These are phyloP conservation scores for Vitis vinifera DNA, from an alignment of 164 flowering plant genomes.

Conservation along the genomic window DNA sequence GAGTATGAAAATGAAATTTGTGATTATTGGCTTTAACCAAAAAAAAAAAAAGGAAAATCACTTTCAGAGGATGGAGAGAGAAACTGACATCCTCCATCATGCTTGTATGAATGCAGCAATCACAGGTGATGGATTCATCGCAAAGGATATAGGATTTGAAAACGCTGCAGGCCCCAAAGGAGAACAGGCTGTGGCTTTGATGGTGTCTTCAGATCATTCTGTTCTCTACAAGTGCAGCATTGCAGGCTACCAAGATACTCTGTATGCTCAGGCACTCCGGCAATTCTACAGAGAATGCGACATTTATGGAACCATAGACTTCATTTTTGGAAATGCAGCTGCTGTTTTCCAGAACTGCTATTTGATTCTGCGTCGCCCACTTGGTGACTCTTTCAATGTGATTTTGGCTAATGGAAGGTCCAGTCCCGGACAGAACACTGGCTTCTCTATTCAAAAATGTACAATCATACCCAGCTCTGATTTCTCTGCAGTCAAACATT, in stretches of 20 bases:
- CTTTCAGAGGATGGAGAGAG: too few species aligned
- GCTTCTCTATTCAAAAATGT: slow-evolving; percentile 40
- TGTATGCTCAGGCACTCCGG: slow-evolving; percentile 39
- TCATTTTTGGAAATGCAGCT: slow-evolving; percentile 48
- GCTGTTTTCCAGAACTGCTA: slow-evolving; percentile 45
- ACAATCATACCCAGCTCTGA: slow-evolving; percentile 27
- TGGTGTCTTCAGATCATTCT: slow-evolving; percentile 33
- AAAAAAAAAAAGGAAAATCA: too few species aligned
- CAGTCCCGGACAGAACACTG: slow-evolving; percentile 48
- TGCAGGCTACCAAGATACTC: slow-evolving; percentile 47
- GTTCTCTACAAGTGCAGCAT: slow-evolving; percentile 43
- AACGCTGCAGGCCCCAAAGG: slow-evolving; percentile 50
- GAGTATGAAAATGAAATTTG: too few species aligned
- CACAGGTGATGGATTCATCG: slow-evolving; percentile 46
- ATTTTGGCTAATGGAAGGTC: slow-evolving; percentile 45
- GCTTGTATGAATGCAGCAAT: slow-evolving; percentile 25
- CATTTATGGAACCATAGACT: slow-evolving; percentile 47
- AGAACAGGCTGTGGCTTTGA: slow-evolving; percentile 41
- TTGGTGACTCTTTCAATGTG: slow-evolving; percentile 17
- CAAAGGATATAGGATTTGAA: slow-evolving; percentile 48
- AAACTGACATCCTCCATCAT: too few species aligned
- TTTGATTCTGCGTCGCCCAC: slow-evolving; percentile 30
- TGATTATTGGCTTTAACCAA: too few species aligned
- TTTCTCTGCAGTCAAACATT: slow-evolving; percentile 22
- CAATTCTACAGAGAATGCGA: slow-evolving; percentile 51